Percentiles rank a stretch among this genome's conserved stretches.
Conservation (phyloP, 345 rosid species). For the Camelina hispida region DNA sequence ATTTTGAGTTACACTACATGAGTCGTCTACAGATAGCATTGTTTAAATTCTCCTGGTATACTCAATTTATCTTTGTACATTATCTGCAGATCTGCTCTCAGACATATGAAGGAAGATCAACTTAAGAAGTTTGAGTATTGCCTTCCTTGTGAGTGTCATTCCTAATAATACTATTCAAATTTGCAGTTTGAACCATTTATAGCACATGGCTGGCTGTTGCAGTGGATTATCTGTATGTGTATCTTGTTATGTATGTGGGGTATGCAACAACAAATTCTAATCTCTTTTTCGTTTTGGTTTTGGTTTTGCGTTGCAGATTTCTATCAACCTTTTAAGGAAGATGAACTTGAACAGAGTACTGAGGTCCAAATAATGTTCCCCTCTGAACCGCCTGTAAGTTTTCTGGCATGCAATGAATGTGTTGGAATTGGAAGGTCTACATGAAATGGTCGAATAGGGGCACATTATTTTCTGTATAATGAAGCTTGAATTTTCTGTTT, state of each 20-base stretch:
- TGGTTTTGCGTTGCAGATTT: slow-evolving; percentile 59
- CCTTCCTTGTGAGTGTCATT: slow-evolving; percentile 87
- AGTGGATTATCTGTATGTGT: not conserved
- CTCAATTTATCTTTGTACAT: slow-evolving; percentile 34
- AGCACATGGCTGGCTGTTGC: not conserved
- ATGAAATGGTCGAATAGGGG: slow-evolving; percentile 8
- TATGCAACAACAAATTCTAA: slow-evolving; percentile 1
- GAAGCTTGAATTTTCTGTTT: slow-evolving; percentile 21
- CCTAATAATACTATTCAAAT: not conserved
- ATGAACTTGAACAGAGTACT: slow-evolving; percentile 83
- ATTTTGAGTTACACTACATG: slow-evolving; percentile 13
- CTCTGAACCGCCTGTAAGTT: slow-evolving; percentile 84
- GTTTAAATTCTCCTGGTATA: slow-evolving; percentile 11
- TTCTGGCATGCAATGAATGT: slow-evolving; percentile 31
- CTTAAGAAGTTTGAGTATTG: slow-evolving; percentile 91
- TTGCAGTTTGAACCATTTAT: slow-evolving; percentile 1
- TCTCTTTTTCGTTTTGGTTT: not conserved
- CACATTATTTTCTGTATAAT: not conserved
- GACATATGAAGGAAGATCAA: slow-evolving; percentile 83
- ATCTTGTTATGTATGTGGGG: slow-evolving; percentile 5
- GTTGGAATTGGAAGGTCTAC: slow-evolving; percentile 17
- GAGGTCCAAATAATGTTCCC: slow-evolving; percentile 86
- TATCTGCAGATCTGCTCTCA: slow-evolving; percentile 83
- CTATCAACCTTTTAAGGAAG: slow-evolving; percentile 87
- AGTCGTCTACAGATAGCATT: slow-evolving; percentile 5